Percentiles rank a stretch among this genome's conserved stretches.
phyloP scores from a whole-genome alignment of 2,329 filamentous ascomycete genomes.

The Trichoderma sp. region DNA sequence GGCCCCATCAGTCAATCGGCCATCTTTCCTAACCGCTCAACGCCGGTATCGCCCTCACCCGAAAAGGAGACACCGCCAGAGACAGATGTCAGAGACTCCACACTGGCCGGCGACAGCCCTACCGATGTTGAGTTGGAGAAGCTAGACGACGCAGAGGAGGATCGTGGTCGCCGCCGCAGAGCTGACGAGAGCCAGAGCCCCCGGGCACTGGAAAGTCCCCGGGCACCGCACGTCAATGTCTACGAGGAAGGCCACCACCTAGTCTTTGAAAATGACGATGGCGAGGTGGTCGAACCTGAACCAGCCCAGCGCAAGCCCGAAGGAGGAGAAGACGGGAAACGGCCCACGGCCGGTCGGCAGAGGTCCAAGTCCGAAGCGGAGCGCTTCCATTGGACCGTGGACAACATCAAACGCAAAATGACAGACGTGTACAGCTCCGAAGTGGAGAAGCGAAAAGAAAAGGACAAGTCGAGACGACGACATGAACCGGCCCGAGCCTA shows the following conservation, averaged over 20 bases:
- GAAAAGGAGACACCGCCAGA: slow-evolving; percentile 34
- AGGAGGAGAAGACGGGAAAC: slow-evolving; percentile 10
- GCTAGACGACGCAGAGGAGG: slow-evolving; percentile 24
- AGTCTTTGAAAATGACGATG: slow-evolving; percentile 80
- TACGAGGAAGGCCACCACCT: slow-evolving; percentile 79
- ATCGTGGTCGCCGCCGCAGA: slow-evolving; percentile 18
- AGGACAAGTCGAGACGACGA: slow-evolving; percentile 57
- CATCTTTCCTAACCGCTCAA: slow-evolving; percentile 64
- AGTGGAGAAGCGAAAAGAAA: slow-evolving; percentile 59
- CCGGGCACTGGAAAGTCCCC: slow-evolving; percentile 20
- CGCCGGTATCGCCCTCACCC: slow-evolving; percentile 24
- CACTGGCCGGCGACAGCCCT: slow-evolving; percentile 33
- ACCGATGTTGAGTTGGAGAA: slow-evolving; percentile 32
- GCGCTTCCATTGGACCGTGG: slow-evolving; percentile 32
- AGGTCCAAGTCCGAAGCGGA: slow-evolving; percentile 13
- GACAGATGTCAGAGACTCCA: slow-evolving; percentile 32
- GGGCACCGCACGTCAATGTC: slow-evolving; percentile 54
- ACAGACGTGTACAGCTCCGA: slow-evolving; percentile 58
- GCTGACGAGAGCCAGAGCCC: neutral
- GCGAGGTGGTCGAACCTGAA: slow-evolving; percentile 71
- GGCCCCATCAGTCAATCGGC: slow-evolving; percentile 89
- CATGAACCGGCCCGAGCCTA: slow-evolving; percentile 77
- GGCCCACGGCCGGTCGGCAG: slow-evolving; percentile 21
- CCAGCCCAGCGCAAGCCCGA: slow-evolving; percentile 32
- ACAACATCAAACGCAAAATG: slow-evolving; percentile 48